phyloP scores from a whole-genome alignment of 169 alveolate genomes.

The Plasmodium blacklocki region DNA sequence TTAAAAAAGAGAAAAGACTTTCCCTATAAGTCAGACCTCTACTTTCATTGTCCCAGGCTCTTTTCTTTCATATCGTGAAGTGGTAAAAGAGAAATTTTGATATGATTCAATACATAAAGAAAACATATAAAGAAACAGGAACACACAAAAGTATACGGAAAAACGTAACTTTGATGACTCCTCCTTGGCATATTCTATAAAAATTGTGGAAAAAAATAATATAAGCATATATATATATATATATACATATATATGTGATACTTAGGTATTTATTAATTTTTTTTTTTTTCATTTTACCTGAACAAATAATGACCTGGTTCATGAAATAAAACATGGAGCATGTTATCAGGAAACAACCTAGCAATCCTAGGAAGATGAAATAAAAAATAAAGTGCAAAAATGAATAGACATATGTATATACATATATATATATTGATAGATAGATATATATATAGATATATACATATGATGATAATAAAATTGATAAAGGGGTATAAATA shows the following conservation, averaged over 20 bases:
- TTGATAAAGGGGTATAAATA: not conserved
- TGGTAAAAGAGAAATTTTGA: constrained; percentile 11
- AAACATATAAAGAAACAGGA: constrained; percentile 22
- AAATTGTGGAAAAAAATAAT: not conserved
- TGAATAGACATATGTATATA: not conserved
- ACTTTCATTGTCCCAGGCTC: constrained; percentile 24
- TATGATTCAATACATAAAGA: constrained; percentile 37
- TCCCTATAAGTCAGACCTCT: constrained; percentile 11
- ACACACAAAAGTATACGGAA: constrained; percentile 33
- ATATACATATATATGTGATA: no score
- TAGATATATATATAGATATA: not conserved
- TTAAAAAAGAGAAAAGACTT: not conserved
- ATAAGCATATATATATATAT: not conserved
- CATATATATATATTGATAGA: constrained; percentile 2
- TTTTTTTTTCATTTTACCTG: constrained; percentile 11
- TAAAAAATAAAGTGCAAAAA: not conserved
- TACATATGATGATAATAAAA: not conserved
- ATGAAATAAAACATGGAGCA: constrained; percentile 16
- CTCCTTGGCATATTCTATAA: not conserved
- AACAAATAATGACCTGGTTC: constrained; percentile 14
- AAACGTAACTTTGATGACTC: not conserved
- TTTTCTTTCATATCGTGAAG: not conserved
- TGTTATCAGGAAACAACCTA: constrained; percentile 41
- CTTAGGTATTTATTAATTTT: not conserved
- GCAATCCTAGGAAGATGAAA: constrained; percentile 18